Base-by-base conservation (phyloP, 768 basidiomycete genomes). In the Botryobasidium botryosum region DNA sequence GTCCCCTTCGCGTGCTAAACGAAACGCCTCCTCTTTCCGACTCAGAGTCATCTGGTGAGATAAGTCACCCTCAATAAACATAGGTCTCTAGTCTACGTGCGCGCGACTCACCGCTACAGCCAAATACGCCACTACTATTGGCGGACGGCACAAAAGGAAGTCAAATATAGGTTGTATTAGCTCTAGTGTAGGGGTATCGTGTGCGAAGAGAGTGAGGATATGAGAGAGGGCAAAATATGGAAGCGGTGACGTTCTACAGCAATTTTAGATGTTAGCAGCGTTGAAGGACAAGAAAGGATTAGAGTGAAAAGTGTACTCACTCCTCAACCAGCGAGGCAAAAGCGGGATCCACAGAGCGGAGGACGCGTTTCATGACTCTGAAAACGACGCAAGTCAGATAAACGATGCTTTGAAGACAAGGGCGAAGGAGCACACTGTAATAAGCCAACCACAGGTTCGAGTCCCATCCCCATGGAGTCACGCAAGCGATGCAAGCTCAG, bases 121-220 rank as follows among this genome's bases (percentile, higher is more conserved):
- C 7, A 94, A 71, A 64, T 92, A 96, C 0, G 92, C 79, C 2
- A 75, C 68, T 1, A 69, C 67, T 24, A 88, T 72, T 7, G 90
- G 90, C 21, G 85, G 85, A 28, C 88, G 70, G 50, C 75, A 74
- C 10, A 96, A 63, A 7, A 94, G 62, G 56, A 77, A 96, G 61
- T 96, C 90, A 59, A 92, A 96, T 38, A 88, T 74, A 50, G 88
- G 80, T 57, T 92, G 88, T 23, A 88, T 81, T 31, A 90, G 75
- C 4, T 79, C 71, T n/a, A 92, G 69, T 2, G 82, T 83, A 6
- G 90, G 85, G 46, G 88, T 70, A 53, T 94, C 88, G 58, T 96
- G 90, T 8, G 90, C 77, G 63, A 96, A 88, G 25, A 92, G 70
- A 0, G 88, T 92, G 27, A 96, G 66, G 26, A 94, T 72, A 61